These are phyloP conservation scores for Rutstroemia sydowiana DNA, from an alignment of 2,329 filamentous ascomycete genomes.

Conservation along the genomic window DNA sequence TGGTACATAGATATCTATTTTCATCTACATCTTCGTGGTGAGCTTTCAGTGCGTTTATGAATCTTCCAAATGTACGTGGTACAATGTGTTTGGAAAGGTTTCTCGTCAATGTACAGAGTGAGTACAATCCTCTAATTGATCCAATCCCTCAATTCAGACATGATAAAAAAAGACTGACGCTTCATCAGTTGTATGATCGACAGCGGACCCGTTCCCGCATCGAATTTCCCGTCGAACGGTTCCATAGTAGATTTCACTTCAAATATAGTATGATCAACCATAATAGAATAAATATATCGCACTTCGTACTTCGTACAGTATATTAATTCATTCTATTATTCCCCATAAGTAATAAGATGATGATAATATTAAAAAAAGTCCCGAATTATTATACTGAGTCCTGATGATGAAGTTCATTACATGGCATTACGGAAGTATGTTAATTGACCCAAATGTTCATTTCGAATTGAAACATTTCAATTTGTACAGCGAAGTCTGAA, in stretches of 20 bases:
- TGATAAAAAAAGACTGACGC: background rate
- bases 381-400: too few relatives aligned
- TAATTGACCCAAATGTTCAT: background rate
- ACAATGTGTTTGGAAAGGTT: background rate
- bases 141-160: background rate
- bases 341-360: background rate
- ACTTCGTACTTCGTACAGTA: too few relatives aligned
- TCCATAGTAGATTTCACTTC: background rate
- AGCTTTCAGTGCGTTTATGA: too few relatives aligned
- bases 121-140: too few relatives aligned
- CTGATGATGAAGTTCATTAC: too few relatives aligned
- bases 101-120: background rate
- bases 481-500: conserved; percentile 1
- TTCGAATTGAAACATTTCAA: conserved; percentile 5
- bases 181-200: conserved; percentile 5
- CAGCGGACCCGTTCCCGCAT: background rate
- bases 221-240: background rate
- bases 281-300: too few relatives aligned
- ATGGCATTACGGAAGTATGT: too few relatives aligned
- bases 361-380: background rate
- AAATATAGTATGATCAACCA: background rate
- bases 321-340: too few relatives aligned
- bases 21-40: too few relatives aligned
- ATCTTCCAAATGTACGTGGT: background rate
- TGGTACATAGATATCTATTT: too few relatives aligned